phyloP scores from a whole-genome alignment of 1,139 yeast genomes.

The Kodamaea sp. region DNA sequence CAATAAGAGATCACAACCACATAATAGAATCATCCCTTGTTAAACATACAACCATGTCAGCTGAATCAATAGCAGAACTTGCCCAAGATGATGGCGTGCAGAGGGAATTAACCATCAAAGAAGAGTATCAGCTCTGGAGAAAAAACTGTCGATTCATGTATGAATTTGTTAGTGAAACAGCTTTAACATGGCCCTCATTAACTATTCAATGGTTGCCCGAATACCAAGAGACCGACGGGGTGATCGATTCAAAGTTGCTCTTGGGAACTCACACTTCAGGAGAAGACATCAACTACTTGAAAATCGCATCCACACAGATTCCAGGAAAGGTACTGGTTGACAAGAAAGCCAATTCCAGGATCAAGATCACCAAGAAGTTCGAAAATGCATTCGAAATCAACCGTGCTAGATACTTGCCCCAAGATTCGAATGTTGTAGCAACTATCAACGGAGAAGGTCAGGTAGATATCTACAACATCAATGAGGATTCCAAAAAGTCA shows the following conservation, averaged over 20 bases:
- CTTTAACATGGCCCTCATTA: constrained; percentile 77
- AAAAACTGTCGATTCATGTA: constrained; percentile 79
- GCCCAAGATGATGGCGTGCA: constrained; percentile 22
- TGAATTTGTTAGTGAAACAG: constrained; percentile 77
- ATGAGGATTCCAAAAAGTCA: constrained; percentile 25
- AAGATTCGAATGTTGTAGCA: constrained; percentile 64
- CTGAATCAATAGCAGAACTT: not conserved
- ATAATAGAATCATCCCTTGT: no score
- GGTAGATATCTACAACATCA: constrained; percentile 61
- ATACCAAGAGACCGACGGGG: constrained; percentile 25
- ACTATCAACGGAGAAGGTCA: constrained; percentile 79
- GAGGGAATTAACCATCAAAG: constrained; percentile 51
- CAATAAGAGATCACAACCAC: no score
- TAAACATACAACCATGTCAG: no score
- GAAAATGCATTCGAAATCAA: constrained; percentile 64
- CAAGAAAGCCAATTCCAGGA: constrained; percentile 44
- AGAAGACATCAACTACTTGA: constrained; percentile 72
- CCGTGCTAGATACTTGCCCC: constrained; percentile 82
- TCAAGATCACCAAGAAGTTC: constrained; percentile 62
- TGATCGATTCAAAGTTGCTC: constrained; percentile 51
- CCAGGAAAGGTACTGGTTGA: constrained; percentile 42
- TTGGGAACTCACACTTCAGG: constrained; percentile 90
- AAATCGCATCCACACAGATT: constrained; percentile 72
- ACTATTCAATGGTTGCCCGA: constrained; percentile 77
- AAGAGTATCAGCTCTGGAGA: constrained; percentile 78